Base-by-base conservation (phyloP, 768 basidiomycete genomes). In the Tulasnella sp. region DNA sequence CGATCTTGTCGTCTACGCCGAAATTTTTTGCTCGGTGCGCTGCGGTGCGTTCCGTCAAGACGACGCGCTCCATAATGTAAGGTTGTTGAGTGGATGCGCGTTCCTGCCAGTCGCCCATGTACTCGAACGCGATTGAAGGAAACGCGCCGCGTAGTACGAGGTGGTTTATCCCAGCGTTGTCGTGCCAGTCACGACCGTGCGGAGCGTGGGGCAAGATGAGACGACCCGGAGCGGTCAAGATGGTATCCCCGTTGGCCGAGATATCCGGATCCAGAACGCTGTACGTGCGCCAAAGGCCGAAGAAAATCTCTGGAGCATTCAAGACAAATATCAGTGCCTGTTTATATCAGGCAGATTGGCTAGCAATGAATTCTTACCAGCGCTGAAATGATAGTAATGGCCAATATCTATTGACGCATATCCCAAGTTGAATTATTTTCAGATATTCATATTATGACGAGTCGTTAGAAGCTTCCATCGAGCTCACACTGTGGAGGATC, bases 201-300 rank as follows among this genome's bases (percentile, higher is more conserved):
- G 81, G 81, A 64, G 86, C 82, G 81, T 75, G 64, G 82, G 77
- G 8, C 90, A 85, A 70, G 85, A 83, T 61, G 91, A 92, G 70
- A 17, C 91, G 82, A 19, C 78, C 75, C 0, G 89, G 89, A 1
- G 81, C 78, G 0, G 82, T 75, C 19, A 87, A 78, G 11, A 69
- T 75, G 3, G 80, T 81, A 10, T 67, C 67, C 2, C 81, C 81
- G 10, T 72, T 68, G 3, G 68, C 47, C 21, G 64, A 63, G 64
- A 73, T 74, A 8, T 59, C 64, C 5, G 65, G 64, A 66, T 84
- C 80, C 29, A 88, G 76, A 0, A 82, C 77, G 59, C 80, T 81
- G 70, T 92, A 86, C 0, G 81, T 81, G 47, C 86, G 79, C 84
- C 85, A 87, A 30, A 95, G 75, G 4, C 88, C 80, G 34, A 90